Percentiles rank a stretch among this genome's conserved stretches.
Evolutionary conservation across 2,329 filamentous ascomycete genomes (phyloP).

Genomic region (Colletotrichum brevisporum): DNA sequence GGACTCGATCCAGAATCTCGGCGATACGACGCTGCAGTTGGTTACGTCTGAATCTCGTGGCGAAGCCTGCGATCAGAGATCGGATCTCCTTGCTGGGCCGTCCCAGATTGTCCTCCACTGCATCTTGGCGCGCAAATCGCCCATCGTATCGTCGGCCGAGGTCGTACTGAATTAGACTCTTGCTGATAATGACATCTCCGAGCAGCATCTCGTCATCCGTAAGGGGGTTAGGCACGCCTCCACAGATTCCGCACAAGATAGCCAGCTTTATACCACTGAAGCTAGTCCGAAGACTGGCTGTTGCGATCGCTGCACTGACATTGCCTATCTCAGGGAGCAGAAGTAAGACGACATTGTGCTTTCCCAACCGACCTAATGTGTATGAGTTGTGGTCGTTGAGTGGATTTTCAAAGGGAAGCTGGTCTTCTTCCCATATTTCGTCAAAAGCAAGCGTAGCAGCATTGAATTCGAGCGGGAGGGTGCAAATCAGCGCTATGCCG

Average conservation of each 20-base stretch:
- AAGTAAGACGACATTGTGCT: conserved; percentile 46
- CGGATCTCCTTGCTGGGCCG: conserved; percentile 48
- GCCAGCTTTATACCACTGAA: conserved; percentile 51
- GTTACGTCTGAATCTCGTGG: conserved; percentile 33
- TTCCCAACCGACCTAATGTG: conserved; percentile 47
- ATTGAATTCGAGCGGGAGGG: conserved; percentile 27
- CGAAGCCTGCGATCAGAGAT: conserved; percentile 41
- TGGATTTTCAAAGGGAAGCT: conserved; percentile 43
- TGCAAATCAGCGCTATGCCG: conserved; percentile 30
- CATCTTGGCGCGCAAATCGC: conserved; percentile 45
- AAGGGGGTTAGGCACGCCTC: conserved; percentile 48
- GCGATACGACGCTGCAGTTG: conserved; percentile 19
- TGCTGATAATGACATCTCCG: conserved; percentile 53
- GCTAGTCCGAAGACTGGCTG: conserved; percentile 49
- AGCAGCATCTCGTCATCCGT: conserved; percentile 42
- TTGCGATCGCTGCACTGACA: conserved; percentile 44
- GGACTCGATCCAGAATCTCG: not conserved
- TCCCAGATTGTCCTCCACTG: conserved; percentile 45
- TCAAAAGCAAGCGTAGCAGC: conserved; percentile 43
- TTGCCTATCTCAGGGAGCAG: conserved; percentile 49
- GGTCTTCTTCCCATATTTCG: conserved; percentile 46
- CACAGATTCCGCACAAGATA: conserved; percentile 58
- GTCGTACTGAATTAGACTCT: conserved; percentile 48
- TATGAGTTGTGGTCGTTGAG: conserved; percentile 49
- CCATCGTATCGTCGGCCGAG: conserved; percentile 45